Evolutionary conservation across 2,329 filamentous ascomycete genomes (phyloP), one percentile per base, ranked within the genome.

Genomic region (Mycosphaerella sp.): DNA sequence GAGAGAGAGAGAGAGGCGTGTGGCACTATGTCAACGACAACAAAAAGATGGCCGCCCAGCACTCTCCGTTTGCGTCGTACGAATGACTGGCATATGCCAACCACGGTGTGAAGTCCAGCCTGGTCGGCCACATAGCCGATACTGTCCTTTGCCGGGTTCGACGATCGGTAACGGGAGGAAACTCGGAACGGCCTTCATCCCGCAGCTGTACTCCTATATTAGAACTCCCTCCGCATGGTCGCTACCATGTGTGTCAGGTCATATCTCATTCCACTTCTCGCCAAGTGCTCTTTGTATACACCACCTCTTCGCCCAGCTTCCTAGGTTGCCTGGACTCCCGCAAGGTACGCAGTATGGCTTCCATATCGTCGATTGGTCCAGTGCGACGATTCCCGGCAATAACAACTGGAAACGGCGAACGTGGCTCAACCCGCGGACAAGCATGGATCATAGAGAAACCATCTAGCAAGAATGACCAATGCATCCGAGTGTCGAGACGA

Each of bases 161-260:
- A 26, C 41, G 21, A 44, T 31, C 38, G 23, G 26, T 36, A 6
- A 43, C 12, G 36, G 36, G 38, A 41, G 10, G 40, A 43, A 23
- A 42, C 17, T 50, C 48, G 48, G 48, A 50, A 39, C 48, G 48
- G 48, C 34, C 12, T 50, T 50, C 48, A 50, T 50, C 21, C 48
- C 48, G 48, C 39, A 44, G 48, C 26, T 50, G 48, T 40, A 44
- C 39, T 43, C 31, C 14, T 50, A 50, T 34, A 29, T 29, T 44
- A 17, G 14, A 17, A 50, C 44, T 36, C 11, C 31, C 26, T 26
- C 26, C 26, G 6, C 26, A 26, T 26, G 10, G 39, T 21, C 6
- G n/a, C 48, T 14, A 26, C 41, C 31, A 42, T 29, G 9, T 50
- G 10, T 9, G 21, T 43, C 6, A 14, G 40, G 23, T 44, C 31